Base-by-base conservation (phyloP, 164 flowering plant species). In the Vitis labrusca region DNA sequence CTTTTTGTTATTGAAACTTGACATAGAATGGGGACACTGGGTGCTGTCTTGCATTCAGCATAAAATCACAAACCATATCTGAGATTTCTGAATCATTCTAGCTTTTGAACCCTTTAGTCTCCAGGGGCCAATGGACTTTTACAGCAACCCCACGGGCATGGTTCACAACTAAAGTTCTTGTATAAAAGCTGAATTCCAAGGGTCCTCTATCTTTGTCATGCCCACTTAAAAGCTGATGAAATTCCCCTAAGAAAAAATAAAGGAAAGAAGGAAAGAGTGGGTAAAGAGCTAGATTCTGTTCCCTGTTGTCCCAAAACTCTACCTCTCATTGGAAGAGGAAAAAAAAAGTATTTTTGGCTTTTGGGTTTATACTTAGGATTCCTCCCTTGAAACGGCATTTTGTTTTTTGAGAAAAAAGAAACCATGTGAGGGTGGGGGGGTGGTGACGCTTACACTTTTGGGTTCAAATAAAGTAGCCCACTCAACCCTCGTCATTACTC, bases 41-140 rank as follows among this genome's bases (percentile, higher is more conserved):
- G 56, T 66, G 76, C 71, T 76, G 80, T 82, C 85, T 85, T 74
- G 88, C 78, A 81, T 86, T 82, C 86, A 80, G 73, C 76, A 75
- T 74, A 70, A 78, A 70, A 78, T 76, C 82, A 63, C 51, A 66
- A 63, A 7, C 70, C 73, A 66, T 76, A 73, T 76, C 76, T 67
- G 67, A 69, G 48, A 64, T 52, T 65, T 71, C 50, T 69, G 82
- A 66, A 81, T 86, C 78, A 86, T 85, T 71, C 77, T 74, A 69
- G 76, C 85, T 85, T 81, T 84, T 83, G 83, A 79, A 82, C 67
- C 73, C 78, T 80, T 79, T 73, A 67, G 62, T 50, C 52, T 14
- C 44, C 7, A 63, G 55, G 72, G 77, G 78, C 57, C 86, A 15
- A 77, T 63, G 50, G 16, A 19, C 73, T 77, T 80, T 73, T 65